Conservation (phyloP, 768 basidiomycete genomes). For the Lactifluus pinguis region DNA sequence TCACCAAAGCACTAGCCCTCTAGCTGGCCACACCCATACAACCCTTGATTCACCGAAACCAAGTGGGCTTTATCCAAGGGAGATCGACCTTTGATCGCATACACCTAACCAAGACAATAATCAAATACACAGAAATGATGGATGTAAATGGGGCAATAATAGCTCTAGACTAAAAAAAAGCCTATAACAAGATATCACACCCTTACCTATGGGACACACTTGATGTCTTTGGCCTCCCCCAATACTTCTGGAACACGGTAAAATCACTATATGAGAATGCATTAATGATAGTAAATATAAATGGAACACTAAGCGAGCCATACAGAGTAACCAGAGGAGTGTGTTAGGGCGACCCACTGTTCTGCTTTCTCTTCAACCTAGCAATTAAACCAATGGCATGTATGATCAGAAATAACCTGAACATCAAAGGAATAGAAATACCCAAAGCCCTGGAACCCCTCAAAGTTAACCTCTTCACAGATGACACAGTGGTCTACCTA, state of each 20-base stretch:
- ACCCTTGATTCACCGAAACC: neutral
- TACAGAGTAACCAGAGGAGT: neutral
- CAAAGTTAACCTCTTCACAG: neutral
- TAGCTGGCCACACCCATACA: conserved; percentile 9
- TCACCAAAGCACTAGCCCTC: conserved; percentile 12
- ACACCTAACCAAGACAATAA: neutral
- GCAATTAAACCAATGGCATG: neutral
- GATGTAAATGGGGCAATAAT: neutral
- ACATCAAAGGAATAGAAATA: neutral
- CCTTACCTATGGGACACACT: neutral
- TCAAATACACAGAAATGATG: neutral
- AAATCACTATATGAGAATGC: neutral
- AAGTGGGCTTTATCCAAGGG: conserved; percentile 1
- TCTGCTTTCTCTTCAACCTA: neutral
- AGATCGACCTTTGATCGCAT: neutral
- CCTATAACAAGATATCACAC: neutral
- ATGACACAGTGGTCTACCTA: neutral
- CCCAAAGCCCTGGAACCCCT: neutral
- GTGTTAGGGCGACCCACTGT: conserved; percentile 2
- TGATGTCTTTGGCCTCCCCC: neutral
- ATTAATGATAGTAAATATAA: neutral
- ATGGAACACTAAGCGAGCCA: neutral
- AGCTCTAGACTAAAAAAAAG: neutral
- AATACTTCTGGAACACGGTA: neutral
- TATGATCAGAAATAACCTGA: neutral